A percentile compares a stretch with the other conserved stretches of the same genome.
Evolutionary conservation across 768 basidiomycete species (phyloP).

Genomic region (Pleurotus giganteus): DNA sequence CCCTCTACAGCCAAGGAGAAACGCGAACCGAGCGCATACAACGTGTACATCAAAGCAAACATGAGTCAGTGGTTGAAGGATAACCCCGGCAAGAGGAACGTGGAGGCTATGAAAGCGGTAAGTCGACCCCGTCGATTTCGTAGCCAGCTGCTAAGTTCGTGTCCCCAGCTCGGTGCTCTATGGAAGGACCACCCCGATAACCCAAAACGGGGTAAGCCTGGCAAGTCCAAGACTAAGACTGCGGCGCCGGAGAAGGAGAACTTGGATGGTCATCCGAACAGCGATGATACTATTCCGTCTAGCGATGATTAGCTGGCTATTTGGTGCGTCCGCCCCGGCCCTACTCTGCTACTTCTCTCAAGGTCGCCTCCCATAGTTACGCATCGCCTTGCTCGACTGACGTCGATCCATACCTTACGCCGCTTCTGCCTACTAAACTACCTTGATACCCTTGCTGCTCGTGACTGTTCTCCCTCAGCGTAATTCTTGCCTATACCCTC

Average conservation of each 20-base stretch:
- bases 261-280: background rate
- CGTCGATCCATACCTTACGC: too few species aligned
- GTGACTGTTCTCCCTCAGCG: too few species aligned
- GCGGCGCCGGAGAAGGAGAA: conserved; percentile 9
- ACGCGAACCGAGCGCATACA: conserved; percentile 58
- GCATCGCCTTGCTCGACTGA: too few species aligned
- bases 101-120: conserved; percentile 53
- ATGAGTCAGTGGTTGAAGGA: conserved; percentile 58
- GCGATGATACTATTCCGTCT: conserved; percentile 6
- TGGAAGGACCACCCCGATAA: conserved; percentile 65
- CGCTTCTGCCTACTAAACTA: too few species aligned
- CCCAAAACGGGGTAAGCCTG: conserved; percentile 54
- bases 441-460: too few species aligned
- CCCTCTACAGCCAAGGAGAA: conserved; percentile 26
- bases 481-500: too few species aligned
- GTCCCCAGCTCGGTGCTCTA: conserved; percentile 46
- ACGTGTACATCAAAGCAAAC: conserved; percentile 52
- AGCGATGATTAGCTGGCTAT: background rate
- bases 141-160: background rate
- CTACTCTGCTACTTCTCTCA: too few species aligned
- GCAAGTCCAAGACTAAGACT: conserved; percentile 17
- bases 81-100: conserved; percentile 43
- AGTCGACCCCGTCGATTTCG: conserved; percentile 14
- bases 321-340: background rate
- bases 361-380: too few species aligned